Conservation (phyloP, 768 basidiomycete species). For the Cystofilobasidium bisporidii region DNA sequence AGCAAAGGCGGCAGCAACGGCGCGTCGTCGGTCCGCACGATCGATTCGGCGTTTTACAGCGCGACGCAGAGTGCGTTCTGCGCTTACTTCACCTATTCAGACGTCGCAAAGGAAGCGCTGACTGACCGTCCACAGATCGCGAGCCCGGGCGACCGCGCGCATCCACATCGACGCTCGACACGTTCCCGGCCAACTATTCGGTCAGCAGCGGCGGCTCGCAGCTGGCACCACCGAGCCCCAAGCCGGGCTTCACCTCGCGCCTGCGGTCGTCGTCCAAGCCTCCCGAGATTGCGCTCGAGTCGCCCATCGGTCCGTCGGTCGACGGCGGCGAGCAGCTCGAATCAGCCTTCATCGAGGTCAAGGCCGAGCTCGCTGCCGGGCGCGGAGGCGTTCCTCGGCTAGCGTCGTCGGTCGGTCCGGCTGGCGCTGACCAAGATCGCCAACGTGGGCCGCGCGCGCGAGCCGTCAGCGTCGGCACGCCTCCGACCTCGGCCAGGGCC, state of each 20-base stretch:
- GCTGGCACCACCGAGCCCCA: background rate
- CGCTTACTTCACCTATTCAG: too few species aligned
- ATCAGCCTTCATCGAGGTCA: conserved; percentile 75
- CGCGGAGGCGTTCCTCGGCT: conserved; percentile 35
- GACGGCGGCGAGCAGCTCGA: conserved; percentile 40
- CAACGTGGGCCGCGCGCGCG: background rate
- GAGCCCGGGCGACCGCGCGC: background rate
- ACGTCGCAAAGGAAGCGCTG: background rate
- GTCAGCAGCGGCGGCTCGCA: background rate
- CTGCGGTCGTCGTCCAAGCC: conserved; percentile 21
- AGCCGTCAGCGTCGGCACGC: conserved; percentile 20
- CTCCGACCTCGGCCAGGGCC: background rate
- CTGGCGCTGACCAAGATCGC: background rate
- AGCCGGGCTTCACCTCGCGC: conserved; percentile 13
- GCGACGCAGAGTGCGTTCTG: background rate
- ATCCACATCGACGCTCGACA: background rate
- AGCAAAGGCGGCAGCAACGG: background rate
- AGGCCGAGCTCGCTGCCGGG: conserved; percentile 63
- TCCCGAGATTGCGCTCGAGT: conserved; percentile 31
- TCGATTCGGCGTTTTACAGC: conserved; percentile 9
- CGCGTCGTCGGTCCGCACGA: background rate
- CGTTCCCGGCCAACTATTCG: background rate
- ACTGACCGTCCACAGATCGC: background rate
- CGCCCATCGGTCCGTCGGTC: conserved; percentile 27
- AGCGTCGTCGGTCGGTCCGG: conserved; percentile 3